phyloP scores from a whole-genome alignment of 495 filamentous ascomycete genomes.

The Penicillium lagena region DNA sequence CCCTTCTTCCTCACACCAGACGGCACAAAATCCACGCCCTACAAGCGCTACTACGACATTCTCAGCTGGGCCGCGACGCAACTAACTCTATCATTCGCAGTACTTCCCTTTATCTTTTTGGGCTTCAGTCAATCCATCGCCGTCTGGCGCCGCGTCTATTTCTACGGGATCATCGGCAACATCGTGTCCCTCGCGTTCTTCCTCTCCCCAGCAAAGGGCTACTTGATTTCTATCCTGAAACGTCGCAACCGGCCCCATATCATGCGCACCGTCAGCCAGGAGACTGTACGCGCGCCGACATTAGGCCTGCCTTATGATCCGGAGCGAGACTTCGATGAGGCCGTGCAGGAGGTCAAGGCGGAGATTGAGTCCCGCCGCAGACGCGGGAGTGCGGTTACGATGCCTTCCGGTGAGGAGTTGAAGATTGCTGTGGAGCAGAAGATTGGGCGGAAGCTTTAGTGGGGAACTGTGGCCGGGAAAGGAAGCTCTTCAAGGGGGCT shows the following conservation, averaged over 20 bases:
- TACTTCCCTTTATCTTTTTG: conserved; percentile 78
- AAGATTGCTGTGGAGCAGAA: conserved; percentile 41
- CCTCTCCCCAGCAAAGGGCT: conserved; percentile 64
- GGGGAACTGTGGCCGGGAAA: neutral
- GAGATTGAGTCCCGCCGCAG: conserved; percentile 59
- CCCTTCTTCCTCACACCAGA: conserved; percentile 86
- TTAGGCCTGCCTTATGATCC: conserved; percentile 77
- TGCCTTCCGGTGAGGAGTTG: conserved; percentile 41
- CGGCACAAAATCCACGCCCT: conserved; percentile 53
- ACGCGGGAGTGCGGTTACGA: conserved; percentile 43
- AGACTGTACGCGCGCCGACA: conserved; percentile 44
- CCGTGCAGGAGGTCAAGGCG: conserved; percentile 63
- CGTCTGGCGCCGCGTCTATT: conserved; percentile 84
- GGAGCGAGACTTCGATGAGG: conserved; percentile 70
- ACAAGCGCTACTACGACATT: conserved; percentile 84
- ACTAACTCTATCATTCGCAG: conserved; percentile 72
- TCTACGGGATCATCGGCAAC: conserved; percentile 72
- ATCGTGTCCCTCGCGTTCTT: conserved; percentile 64
- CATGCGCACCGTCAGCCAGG: conserved; percentile 20
- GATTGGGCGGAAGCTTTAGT: conserved; percentile 32
- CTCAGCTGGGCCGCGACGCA: conserved; percentile 77
- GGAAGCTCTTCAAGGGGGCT: neutral
- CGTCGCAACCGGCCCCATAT: conserved; percentile 39
- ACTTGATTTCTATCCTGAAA: conserved; percentile 54
- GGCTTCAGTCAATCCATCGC: conserved; percentile 56